Conservation (phyloP, 2,329 filamentous ascomycete genomes). For the Ustulina deusta region DNA sequence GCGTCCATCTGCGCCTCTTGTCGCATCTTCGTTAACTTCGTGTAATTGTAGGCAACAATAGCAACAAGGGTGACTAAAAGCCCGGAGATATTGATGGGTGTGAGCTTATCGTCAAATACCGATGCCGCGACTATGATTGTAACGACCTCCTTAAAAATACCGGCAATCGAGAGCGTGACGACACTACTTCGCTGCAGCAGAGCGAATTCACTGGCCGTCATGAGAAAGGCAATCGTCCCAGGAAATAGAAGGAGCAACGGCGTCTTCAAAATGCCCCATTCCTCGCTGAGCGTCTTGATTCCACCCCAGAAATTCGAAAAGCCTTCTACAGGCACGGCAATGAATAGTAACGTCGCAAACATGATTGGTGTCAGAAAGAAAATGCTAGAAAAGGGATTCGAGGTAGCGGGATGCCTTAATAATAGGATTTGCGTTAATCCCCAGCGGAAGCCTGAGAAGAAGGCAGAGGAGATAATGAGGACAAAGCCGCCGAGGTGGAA, state of each 20-base stretch:
- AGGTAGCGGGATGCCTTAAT: conserved; percentile 91
- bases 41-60: conserved; percentile 91
- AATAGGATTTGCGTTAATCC: conserved; percentile 97
- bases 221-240: conserved; percentile 90
- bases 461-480: conserved; percentile 91
- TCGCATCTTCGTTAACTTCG: conserved; percentile 93
- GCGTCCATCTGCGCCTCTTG: conserved; percentile 72
- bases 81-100: conserved; percentile 86
- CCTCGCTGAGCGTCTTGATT: conserved; percentile 70
- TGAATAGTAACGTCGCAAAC: conserved; percentile 83
- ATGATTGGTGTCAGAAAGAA: conserved; percentile 98
- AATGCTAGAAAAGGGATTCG: conserved; percentile 96
- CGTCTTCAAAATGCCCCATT: conserved; percentile 75
- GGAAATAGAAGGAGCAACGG: conserved; percentile 87
- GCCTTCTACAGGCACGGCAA: conserved; percentile 90
- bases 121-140: conserved; percentile 90
- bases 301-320: conserved; percentile 75
- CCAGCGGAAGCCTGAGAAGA: conserved; percentile 98
- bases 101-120: conserved; percentile 89
- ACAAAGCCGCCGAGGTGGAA: conserved; percentile 90
- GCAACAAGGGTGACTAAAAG: conserved; percentile 88
- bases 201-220: conserved; percentile 97
- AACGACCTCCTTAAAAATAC: conserved; percentile 98
- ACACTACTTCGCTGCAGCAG: conserved; percentile 94
- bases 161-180: conserved; percentile 94